phyloP scores from a whole-genome alignment of 2,329 filamentous ascomycete species.

The Sporothrix protearum region DNA sequence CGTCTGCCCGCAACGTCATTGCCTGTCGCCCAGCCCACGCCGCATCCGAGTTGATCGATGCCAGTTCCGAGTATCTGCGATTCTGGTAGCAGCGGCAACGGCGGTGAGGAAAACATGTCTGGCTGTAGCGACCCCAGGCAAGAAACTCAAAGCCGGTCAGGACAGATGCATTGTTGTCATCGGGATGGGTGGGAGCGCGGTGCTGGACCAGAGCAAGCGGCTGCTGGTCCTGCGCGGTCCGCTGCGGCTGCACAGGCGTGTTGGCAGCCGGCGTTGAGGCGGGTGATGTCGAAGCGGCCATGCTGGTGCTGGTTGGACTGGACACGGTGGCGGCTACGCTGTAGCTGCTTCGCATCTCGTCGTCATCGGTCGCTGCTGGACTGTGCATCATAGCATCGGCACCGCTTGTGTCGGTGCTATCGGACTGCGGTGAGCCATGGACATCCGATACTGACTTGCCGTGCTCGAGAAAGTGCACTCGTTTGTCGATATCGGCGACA shows the following conservation, averaged over 20 bases:
- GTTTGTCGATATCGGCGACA: slow-evolving; percentile 22
- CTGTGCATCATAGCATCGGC: neutral
- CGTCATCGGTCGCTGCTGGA: neutral
- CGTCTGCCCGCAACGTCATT: slow-evolving; percentile 6
- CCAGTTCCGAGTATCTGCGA: slow-evolving; percentile 29
- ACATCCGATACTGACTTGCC: neutral
- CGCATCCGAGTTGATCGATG: slow-evolving; percentile 30
- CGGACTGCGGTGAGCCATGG: neutral
- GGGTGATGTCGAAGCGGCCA: neutral
- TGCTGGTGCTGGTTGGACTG: slow-evolving; percentile 4
- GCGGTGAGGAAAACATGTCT: slow-evolving; percentile 37
- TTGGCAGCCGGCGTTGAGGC: neutral
- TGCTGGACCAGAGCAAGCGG: neutral
- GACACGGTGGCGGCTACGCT: neutral
- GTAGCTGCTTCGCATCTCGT: slow-evolving; percentile 4
- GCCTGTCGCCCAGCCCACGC: slow-evolving; percentile 23
- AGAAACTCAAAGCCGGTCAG: slow-evolving; percentile 37
- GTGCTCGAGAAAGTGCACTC: slow-evolving; percentile 24
- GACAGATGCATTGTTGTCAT: slow-evolving; percentile 29
- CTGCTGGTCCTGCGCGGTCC: neutral
- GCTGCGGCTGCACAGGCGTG: neutral
- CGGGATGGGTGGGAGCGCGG: neutral
- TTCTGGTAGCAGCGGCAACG: slow-evolving; percentile 33
- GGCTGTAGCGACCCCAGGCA: slow-evolving; percentile 37
- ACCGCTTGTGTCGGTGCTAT: neutral